Percentiles rank a stretch among this genome's conserved stretches.
These are phyloP conservation scores for Lycium barbarum DNA, from an alignment of 257 asterid species.

Conservation along the genomic window DNA sequence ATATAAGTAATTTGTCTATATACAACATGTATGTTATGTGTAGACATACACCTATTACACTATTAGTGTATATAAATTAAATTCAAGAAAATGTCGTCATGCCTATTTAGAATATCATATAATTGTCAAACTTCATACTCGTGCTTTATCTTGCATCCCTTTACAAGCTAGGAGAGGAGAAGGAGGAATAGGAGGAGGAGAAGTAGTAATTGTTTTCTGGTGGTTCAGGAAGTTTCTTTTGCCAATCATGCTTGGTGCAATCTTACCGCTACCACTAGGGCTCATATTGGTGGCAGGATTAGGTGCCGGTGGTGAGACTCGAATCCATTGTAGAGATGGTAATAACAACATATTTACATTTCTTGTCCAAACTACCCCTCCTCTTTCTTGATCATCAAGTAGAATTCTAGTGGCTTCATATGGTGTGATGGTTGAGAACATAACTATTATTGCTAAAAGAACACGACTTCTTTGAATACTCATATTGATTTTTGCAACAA, in stretches of 20 bases:
- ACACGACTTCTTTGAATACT: background rate
- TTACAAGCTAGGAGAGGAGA: background rate
- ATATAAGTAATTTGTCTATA: no score
- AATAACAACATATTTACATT: slow-evolving; percentile 14
- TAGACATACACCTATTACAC: background rate
- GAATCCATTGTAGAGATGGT: slow-evolving; percentile 8
- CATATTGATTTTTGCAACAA: background rate
- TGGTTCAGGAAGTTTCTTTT: background rate
- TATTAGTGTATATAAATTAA: background rate
- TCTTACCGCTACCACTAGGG: background rate
- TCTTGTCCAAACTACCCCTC: background rate
- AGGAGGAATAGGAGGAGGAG: background rate
- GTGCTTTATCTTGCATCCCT: background rate
- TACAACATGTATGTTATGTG: no score
- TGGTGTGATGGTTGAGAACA: background rate
- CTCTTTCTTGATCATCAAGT: slow-evolving; percentile 30
- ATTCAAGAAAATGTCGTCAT: background rate
- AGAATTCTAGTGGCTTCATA: background rate
- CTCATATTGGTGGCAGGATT: background rate
- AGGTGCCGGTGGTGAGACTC: background rate
- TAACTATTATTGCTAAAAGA: background rate
- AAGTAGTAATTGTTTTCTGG: background rate
- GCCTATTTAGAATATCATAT: background rate
- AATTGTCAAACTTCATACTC: background rate
- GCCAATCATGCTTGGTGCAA: background rate